phyloP scores from a whole-genome alignment of 768 basidiomycete genomes.

The Leucocoprinus birnbaumii region DNA sequence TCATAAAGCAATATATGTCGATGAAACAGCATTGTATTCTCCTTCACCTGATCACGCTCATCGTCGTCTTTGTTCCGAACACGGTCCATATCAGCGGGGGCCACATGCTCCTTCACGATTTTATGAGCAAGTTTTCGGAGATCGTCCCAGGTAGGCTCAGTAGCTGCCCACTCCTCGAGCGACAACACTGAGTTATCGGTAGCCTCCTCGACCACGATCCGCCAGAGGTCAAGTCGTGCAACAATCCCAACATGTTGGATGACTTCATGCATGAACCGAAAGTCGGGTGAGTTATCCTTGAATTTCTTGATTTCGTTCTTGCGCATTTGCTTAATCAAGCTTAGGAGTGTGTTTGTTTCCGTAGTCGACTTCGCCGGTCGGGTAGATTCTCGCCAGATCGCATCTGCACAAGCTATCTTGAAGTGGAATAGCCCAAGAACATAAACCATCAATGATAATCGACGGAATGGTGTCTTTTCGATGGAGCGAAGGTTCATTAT shows the following conservation, averaged over 20 bases:
- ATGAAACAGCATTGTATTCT: constrained; percentile 13
- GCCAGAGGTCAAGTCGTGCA: constrained; percentile 27
- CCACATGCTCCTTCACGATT: background rate
- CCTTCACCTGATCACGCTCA: background rate
- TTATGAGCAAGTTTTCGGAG: background rate
- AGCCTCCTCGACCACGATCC: constrained; percentile 12
- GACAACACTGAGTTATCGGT: background rate
- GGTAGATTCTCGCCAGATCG: constrained; percentile 25
- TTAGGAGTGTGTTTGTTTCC: constrained; percentile 18
- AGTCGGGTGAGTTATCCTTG: constrained; percentile 26
- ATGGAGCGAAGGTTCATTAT: background rate
- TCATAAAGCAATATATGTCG: constrained; percentile 38
- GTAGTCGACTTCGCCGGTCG: constrained; percentile 18
- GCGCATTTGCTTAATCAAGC: background rate
- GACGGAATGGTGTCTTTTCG: constrained; percentile 25
- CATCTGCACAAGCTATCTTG: constrained; percentile 32
- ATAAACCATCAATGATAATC: constrained; percentile 29
- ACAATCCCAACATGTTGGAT: constrained; percentile 27
- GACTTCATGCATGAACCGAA: constrained; percentile 32
- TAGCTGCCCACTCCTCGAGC: background rate
- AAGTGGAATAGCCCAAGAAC: constrained; percentile 30
- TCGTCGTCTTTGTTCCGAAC: background rate
- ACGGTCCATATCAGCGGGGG: background rate
- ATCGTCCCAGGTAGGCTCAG: background rate
- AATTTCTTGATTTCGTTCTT: constrained; percentile 8